Evolutionary conservation across 192 early-diverging fungal species (phyloP).

Genomic region (Backusella liffmaniae): DNA sequence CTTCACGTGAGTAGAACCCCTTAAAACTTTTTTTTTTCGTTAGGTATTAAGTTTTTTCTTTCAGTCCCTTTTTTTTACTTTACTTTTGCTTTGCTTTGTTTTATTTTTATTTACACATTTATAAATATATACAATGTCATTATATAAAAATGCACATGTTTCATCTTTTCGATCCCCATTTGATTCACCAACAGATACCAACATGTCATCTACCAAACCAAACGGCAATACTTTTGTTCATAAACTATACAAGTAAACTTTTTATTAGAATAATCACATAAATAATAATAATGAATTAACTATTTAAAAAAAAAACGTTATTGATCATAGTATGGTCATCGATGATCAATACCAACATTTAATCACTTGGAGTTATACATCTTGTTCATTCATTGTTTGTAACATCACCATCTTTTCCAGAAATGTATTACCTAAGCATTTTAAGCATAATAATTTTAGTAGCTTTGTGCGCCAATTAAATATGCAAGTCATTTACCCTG

Average conservation of each 20-base stretch:
- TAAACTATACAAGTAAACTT: conserved; percentile 53
- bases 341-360: conserved; percentile 84
- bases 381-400: conserved; percentile 87
- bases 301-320: not conserved
- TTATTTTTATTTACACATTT: not conserved
- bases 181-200: not conserved
- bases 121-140: not conserved
- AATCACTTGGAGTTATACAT: conserved; percentile 87
- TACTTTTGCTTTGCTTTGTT: not conserved
- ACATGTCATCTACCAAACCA: conserved; percentile 24
- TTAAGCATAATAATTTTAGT: conserved; percentile 91
- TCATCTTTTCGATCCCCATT: conserved; percentile 4
- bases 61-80: conserved; percentile 8
- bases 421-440: conserved; percentile 89
- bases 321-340: conserved; percentile 65
- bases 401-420: conserved; percentile 86
- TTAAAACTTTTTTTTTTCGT: not conserved
- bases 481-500: conserved; percentile 52
- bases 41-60: not conserved
- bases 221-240: conserved; percentile 57
- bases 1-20: not conserved
- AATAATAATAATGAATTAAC: not conserved
- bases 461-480: conserved; percentile 88
- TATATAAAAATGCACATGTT: not conserved
- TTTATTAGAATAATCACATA: not conserved